Base-by-base conservation (phyloP, 305 asterid genomes). In the Striga hermonthica region DNA sequence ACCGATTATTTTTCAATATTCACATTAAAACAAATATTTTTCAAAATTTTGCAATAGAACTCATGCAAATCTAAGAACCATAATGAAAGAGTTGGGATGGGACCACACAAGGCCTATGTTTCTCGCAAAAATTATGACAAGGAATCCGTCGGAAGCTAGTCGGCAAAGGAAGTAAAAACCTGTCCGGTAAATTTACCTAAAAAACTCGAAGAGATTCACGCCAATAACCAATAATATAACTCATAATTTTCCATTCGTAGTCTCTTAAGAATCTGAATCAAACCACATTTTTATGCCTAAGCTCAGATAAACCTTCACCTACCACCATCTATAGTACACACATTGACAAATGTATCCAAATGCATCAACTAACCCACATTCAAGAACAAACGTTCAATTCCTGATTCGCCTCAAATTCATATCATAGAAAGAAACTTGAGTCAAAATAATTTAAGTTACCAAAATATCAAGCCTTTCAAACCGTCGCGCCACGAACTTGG, bases 381-480 rank as follows among this genome's bases (percentile, higher is more conserved):
- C 31, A 49, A 16, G 22, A 48, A 7, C 22, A 48, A 22, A 1
- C 54, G 4, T n/a, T 48, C 22, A 12, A n/a, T 12, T 6, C n/a
- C 9, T 43, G 8, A 50, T 52, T 31, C 15, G 16, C n/a, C n/a
- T 41, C 47, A 6, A 50, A 50, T 13, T 14, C 15, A 47, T 2
- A 47, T 53, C 36, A 22, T 22, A 22, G 31, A 22, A 22, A 22
- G 31, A 22, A 22, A 22, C 31, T 22, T 15, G 55, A 5, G 16
- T 49, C 8, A 8, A 49, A 49, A 49, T n/a, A 6, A 49, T 49
- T 43, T 7, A 14, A 47, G 31, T 57, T 64, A 76, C 81, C 81
- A 76, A 69, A 62, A 76, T 72, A 68, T 76, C 81, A 58, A 75
- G 76, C 3, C 60, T 62, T 0, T 86, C 82, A 28, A 85, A 90